A percentile compares a stretch with the other conserved stretches of the same genome.
These are phyloP conservation scores for Fremontodendron californicum DNA, from an alignment of 345 rosid genomes.

Conservation along the genomic window DNA sequence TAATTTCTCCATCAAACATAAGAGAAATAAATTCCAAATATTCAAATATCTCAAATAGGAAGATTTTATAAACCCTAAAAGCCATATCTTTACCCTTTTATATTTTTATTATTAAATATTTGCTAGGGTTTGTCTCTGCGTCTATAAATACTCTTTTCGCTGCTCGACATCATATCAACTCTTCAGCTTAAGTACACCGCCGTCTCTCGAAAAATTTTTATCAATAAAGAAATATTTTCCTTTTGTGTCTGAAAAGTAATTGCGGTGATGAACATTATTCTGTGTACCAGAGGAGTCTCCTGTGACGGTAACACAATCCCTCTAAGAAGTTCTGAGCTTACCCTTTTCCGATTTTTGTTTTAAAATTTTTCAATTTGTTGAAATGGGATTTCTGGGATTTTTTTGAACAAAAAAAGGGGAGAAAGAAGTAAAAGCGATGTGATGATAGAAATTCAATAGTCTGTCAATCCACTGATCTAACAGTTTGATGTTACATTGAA, in stretches of 20 bases:
- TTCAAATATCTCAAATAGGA: no score
- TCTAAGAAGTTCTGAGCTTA: conserved; percentile 65
- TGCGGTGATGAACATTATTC: conserved; percentile 35
- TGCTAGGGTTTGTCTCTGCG: conserved; percentile 7
- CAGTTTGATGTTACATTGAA: conserved; percentile 47
- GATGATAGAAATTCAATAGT: conserved; percentile 44
- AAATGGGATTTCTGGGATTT: background rate
- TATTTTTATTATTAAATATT: background rate
- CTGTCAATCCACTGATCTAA: conserved; percentile 53
- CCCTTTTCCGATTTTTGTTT: background rate
- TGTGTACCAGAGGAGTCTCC: conserved; percentile 36
- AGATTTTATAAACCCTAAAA: background rate
- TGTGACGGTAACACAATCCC: conserved; percentile 46
- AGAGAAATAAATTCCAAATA: no score
- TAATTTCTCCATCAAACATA: no score
- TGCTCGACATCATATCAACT: rapidly evolving
- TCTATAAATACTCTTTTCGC: conserved; percentile 2
- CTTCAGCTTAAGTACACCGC: background rate
- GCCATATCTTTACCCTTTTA: background rate
- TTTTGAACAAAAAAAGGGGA: background rate
- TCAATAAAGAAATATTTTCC: no score
- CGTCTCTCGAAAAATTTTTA: no score
- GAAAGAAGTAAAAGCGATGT: conserved; percentile 29
- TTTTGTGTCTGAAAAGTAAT: background rate
- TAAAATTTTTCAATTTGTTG: background rate